Percentiles rank a stretch among this genome's conserved stretches.
phyloP scores from a whole-genome alignment of 2,329 filamentous ascomycete genomes.

The Alternaria sp. region DNA sequence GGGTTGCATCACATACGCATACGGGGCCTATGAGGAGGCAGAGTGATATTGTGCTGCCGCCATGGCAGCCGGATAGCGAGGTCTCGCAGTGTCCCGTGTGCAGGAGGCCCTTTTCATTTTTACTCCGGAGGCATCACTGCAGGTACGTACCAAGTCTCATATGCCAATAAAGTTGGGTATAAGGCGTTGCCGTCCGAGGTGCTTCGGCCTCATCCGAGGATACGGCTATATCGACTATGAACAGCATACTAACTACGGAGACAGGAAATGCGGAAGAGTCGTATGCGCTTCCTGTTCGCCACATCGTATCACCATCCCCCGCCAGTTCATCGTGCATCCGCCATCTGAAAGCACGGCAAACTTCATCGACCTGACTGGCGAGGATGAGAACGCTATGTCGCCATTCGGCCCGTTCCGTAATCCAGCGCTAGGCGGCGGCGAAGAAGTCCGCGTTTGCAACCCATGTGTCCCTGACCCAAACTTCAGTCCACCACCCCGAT shows the following conservation, averaged over 20 bases:
- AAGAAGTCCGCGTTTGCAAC: constrained; percentile 75
- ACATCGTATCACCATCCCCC: constrained; percentile 91
- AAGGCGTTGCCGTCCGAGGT: neutral
- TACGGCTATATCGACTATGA: neutral
- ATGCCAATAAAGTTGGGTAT: neutral
- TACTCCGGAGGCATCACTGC: constrained; percentile 92
- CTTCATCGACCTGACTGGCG: constrained; percentile 57
- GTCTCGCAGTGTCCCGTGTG: constrained; percentile 88
- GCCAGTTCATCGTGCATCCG: constrained; percentile 89
- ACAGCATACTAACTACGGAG: neutral
- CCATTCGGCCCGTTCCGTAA: constrained; percentile 50
- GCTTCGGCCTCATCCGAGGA: neutral
- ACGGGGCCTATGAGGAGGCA: constrained; percentile 28
- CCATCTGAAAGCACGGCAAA: constrained; percentile 37
- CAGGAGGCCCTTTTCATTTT: constrained; percentile 78
- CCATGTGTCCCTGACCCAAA: constrained; percentile 77
- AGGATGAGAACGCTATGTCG: constrained; percentile 41
- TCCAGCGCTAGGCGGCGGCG: constrained; percentile 67
- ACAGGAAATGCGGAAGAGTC: constrained; percentile 87
- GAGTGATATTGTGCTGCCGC: constrained; percentile 67
- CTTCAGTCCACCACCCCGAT: constrained; percentile 65
- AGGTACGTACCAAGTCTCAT: constrained; percentile 61
- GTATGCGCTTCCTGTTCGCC: constrained; percentile 91
- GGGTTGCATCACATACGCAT: constrained; percentile 19
- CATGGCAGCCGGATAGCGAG: constrained; percentile 89